These are phyloP conservation scores for Coffea canephora DNA, from an alignment of 257 asterid species.

Conservation along the genomic window DNA sequence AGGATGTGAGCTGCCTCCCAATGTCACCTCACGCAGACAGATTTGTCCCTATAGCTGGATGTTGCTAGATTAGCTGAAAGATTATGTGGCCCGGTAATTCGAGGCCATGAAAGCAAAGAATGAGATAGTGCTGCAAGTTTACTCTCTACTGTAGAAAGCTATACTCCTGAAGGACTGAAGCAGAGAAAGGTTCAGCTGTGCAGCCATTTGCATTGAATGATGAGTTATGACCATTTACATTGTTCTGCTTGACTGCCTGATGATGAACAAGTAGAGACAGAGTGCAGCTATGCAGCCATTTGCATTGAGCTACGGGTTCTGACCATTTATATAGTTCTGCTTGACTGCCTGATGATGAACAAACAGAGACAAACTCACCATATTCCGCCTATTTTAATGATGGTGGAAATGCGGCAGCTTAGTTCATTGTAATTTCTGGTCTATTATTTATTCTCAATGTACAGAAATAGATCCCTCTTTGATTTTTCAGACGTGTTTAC, in stretches of 20 bases:
- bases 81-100: not conserved
- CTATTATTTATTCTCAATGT: not conserved
- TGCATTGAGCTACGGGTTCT: no score
- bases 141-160: not conserved
- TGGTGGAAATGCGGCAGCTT: not conserved
- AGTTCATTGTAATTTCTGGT: not conserved
- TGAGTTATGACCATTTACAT: not conserved
- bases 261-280: not conserved
- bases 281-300: not conserved
- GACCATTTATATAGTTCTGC: not conserved
- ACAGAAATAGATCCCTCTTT: not conserved
- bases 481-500: not conserved
- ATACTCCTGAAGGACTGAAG: not conserved
- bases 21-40: conserved; percentile 44
- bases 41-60: conserved; percentile 69
- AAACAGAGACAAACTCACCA: not conserved
- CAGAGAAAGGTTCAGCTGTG: not conserved
- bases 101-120: not conserved
- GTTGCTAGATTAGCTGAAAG: conserved; percentile 40
- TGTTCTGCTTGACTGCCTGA: not conserved
- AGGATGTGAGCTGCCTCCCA: conserved; percentile 62
- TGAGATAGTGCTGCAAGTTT: not conserved
- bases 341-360: not conserved
- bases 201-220: conserved; percentile 1
- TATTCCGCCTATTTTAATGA: not conserved